These are phyloP conservation scores for Nicotiana paniculata DNA, from an alignment of 257 asterid species.

Conservation along the genomic window DNA sequence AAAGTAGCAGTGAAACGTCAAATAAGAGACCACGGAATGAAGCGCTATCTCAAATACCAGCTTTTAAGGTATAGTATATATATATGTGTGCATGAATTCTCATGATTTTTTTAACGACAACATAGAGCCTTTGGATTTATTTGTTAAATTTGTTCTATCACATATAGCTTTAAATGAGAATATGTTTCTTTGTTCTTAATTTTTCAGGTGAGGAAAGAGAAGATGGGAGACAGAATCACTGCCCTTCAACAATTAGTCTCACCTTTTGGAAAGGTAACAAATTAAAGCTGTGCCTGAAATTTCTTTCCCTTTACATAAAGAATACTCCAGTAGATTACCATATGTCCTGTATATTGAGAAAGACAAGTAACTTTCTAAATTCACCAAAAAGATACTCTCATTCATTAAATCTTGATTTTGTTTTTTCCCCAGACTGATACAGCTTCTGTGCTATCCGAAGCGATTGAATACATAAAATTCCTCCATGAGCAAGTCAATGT, in stretches of 20 bases:
- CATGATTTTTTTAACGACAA: not conserved
- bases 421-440: slow-evolving; percentile 65
- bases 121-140: not conserved
- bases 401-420: not conserved
- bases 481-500: slow-evolving; percentile 87
- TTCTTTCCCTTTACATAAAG: slow-evolving; percentile 22
- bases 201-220: slow-evolving; percentile 78
- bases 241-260: slow-evolving; percentile 88
- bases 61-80: slow-evolving; percentile 50
- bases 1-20: slow-evolving; percentile 35
- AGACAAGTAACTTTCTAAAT: not conserved
- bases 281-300: slow-evolving; percentile 15
- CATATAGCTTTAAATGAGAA: slow-evolving; percentile 6
- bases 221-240: slow-evolving; percentile 93
- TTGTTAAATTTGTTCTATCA: not conserved
- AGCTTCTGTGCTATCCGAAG: slow-evolving; percentile 94
- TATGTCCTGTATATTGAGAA: not conserved
- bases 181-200: slow-evolving; percentile 22
- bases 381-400: not conserved
- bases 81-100: not conserved
- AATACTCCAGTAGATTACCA: not conserved
- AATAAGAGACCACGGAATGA: slow-evolving; percentile 59
- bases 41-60: slow-evolving; percentile 56
- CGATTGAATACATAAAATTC: slow-evolving; percentile 77
- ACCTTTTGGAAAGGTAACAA: slow-evolving; percentile 81